Base-by-base conservation (phyloP, 495 filamentous ascomycete species). In the Penicillium manginii region DNA sequence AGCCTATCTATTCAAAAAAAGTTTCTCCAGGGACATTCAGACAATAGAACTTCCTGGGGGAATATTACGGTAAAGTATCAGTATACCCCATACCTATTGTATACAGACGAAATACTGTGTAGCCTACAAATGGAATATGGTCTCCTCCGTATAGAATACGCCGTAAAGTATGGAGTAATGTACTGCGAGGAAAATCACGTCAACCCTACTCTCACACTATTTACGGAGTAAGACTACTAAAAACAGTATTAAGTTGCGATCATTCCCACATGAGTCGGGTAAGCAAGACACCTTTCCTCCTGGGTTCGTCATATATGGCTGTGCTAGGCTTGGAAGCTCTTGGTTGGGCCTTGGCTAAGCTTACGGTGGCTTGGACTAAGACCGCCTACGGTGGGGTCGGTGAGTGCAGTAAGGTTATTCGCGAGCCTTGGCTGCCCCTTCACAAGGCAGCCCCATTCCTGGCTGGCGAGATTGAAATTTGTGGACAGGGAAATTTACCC, bases 391-490 rank as follows among this genome's bases (percentile, higher is more conserved):
- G 57, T 60, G 57, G 57, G 57, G 57, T 54, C 22, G 49, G 37
- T 14, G 54, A 55, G 47, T 46, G 35, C 57, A 56, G 59, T 61
- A 65, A 62, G 62, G 62, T 65, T 61, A 65, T 56, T 65, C 45
- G 18, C 23, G 54, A 60, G 54, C 39, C 58, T 61, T 60, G 57
- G 61, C 51, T 46, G 52, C 50, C 64, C 64, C 57, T 63, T 66
- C 54, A 53, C 63, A 63, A 63, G 64, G 63, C 60, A 55, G 32
- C 62, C 55, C 52, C 63, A 68, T 68, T 68, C 66, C 62, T 54
- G 61, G 23, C 48, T 39, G 23, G 17, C 40, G 40, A 43, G 40
- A 43, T 43, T 43, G 40, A 43, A 43, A 43, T 43, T 43, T 43
- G 35, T 39, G 15, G 37, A 42, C 10, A 45, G 18, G 40, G 40